phyloP scores from a whole-genome alignment of 2,329 filamentous ascomycete genomes.

The Achaetomium macrosporum region DNA sequence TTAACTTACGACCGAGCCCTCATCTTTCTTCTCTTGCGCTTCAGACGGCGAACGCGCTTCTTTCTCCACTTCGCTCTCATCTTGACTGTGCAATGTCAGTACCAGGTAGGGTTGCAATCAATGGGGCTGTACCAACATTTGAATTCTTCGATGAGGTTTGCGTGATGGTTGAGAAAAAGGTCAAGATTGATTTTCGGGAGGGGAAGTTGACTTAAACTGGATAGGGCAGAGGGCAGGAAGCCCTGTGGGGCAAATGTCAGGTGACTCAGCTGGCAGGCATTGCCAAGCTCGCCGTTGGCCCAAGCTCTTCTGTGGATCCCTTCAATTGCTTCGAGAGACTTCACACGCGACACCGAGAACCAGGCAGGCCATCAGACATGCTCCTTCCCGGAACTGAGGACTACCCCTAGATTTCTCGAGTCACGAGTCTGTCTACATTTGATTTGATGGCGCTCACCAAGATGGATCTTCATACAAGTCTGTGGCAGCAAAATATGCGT shows the following conservation, averaged over 20 bases:
- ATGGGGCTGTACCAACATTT: conserved; percentile 19
- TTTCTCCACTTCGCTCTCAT: conserved; percentile 99
- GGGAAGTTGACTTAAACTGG: conserved; percentile 22
- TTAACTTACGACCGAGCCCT: conserved; percentile 85
- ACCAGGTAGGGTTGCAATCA: background rate
- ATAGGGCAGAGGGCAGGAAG: conserved; percentile 25
- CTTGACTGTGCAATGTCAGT: conserved; percentile 39
- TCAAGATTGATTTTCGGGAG: conserved; percentile 20
- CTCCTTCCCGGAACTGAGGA: no score
- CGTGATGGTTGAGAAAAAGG: conserved; percentile 25
- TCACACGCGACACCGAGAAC: no score
- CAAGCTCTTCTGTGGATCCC: conserved; percentile 15
- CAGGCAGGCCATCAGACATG: no score
- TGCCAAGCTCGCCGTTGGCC: conserved; percentile 2
- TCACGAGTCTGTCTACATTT: no score
- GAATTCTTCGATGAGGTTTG: conserved; percentile 25
- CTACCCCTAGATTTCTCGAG: no score
- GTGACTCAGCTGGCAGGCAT: conserved; percentile 15
- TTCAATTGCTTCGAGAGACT: no score
- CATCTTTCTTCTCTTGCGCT: conserved; percentile 99
- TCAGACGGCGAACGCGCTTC: conserved; percentile 98
- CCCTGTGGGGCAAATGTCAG: conserved; percentile 26
- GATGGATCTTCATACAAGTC: no score
- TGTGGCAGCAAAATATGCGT: no score
- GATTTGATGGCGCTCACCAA: no score